Evolutionary conservation across 192 early-diverging fungal species (phyloP).

Genomic region (Coemansia sp.): DNA sequence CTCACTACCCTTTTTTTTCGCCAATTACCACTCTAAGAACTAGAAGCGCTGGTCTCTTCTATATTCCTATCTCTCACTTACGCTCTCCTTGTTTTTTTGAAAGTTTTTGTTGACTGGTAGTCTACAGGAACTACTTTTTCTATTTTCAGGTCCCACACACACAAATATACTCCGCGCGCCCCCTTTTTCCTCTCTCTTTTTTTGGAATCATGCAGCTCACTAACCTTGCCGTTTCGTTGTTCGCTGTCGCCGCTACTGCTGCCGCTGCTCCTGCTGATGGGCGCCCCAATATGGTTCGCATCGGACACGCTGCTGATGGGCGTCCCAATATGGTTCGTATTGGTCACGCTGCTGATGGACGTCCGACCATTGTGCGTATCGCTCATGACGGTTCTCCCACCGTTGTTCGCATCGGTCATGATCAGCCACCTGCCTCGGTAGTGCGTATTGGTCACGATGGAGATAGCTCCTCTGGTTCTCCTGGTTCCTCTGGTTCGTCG

Average conservation of each 20-base stretch:
- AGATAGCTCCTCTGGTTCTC: background rate
- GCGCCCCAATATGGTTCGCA: constrained; percentile 9
- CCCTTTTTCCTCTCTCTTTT: background rate
- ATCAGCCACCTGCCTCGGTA: background rate
- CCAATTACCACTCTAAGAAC: background rate
- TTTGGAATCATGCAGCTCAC: constrained; percentile 29
- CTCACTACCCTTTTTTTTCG: background rate
- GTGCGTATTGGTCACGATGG: constrained; percentile 3
- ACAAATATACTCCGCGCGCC: background rate
- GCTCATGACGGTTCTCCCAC: constrained; percentile 13
- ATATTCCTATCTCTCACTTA: background rate
- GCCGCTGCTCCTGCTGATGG: constrained; percentile 6
- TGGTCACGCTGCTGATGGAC: constrained; percentile 8
- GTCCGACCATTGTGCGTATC: constrained; percentile 15
- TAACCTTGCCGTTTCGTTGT: constrained; percentile 24
- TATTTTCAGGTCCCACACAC: background rate
- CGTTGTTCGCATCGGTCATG: constrained; percentile 22
- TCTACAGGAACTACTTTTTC: background rate
- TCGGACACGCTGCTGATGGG: constrained; percentile 14
- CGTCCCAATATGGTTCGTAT: constrained; percentile 17
- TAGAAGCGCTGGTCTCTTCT: constrained; percentile 13
- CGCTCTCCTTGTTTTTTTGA: background rate
- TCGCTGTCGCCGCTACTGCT: constrained; percentile 21
- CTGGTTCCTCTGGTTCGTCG: background rate
- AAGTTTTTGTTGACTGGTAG: background rate